Evolutionary conservation across 78 protist genomes (phyloP).

Genomic region (Dictyostelium capitatum): DNA sequence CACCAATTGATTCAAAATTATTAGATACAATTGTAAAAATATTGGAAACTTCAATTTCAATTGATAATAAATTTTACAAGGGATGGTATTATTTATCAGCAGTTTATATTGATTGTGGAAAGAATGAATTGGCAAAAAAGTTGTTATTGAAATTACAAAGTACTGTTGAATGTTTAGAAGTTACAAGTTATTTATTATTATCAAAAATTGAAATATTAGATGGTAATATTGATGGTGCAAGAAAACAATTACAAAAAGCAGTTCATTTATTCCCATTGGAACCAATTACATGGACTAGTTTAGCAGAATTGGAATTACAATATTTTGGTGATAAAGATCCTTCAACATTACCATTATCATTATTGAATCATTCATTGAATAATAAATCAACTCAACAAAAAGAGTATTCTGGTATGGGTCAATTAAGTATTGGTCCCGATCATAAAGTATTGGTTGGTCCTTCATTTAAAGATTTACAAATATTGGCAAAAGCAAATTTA

Average conservation of each 20-base stretch:
- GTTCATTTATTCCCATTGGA: slow-evolving; percentile 49
- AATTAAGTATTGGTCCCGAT: slow-evolving; percentile 8
- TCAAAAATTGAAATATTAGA: not conserved
- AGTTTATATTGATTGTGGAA: not conserved
- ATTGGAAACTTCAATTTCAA: not conserved
- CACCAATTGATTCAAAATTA: not conserved
- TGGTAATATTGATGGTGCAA: not conserved
- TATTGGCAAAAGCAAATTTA: slow-evolving; percentile 11
- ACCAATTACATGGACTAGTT: slow-evolving; percentile 1
- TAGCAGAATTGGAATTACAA: slow-evolving; percentile 17
- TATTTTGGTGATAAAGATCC: not conserved
- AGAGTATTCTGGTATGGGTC: slow-evolving; percentile 23
- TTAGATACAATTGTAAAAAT: slow-evolving; percentile 18
- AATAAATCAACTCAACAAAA: not conserved
- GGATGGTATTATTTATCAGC: slow-evolving; percentile 10
- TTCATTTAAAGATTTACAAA: not conserved
- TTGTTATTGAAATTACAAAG: not conserved
- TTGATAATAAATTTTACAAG: not conserved
- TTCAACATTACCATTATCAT: not conserved
- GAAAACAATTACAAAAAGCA: slow-evolving; percentile 21
- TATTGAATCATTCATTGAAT: not conserved
- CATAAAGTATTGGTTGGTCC: not conserved
- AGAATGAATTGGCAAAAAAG: not conserved
- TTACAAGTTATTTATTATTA: not conserved
- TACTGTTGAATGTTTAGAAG: not conserved